Base-by-base conservation (phyloP, 345 rosid genomes). In the Gossypium bickii region DNA sequence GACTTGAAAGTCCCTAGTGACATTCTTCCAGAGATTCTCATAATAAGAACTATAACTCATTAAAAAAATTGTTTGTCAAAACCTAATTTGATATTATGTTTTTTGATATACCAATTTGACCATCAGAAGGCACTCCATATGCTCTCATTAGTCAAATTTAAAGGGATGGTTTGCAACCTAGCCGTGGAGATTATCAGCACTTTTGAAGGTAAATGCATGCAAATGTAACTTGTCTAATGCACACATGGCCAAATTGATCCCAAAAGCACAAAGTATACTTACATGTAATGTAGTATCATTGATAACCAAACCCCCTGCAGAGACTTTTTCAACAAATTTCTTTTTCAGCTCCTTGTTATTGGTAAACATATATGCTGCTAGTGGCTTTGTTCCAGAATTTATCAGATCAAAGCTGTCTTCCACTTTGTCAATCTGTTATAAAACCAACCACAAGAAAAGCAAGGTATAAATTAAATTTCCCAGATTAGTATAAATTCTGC, bases 241-340 rank as follows among this genome's bases (percentile, higher is more conserved):
- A 58, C 43, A 74, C 53, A 66, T n/a, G 60, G n/a, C 25, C 7
- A 17, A 22, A 61, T 74, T 3, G 48, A 45, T 55, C 25, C 55
- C 13, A 63, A 17, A 17, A 71, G 56, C 15, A 68, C 6, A 51
- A 59, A 81, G 75, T 72, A 72, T 41, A 77, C 48, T 84, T 84
- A 96, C 99, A 83, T 96, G 99, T 63, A 96, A 43, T 67, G 92
- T 53, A 55, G 89, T 90, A 87, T 96, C 99, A 72, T 96, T 96
- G 81, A 96, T 80, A 16, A 85, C 87, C 73, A 96, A 34, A 25
- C 98, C 99, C 68, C 99, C 99, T 9, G 98, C 97, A 15, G 94
- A 85, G 61, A 96, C 92, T 16, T 81, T 85, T 78, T 17, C 78
- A 76, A 89, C 89, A 44, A 96, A 96, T 81, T 80, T 85, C 77